Conservation (phyloP, 306 rosid genomes). For the Cicer yamashitae region DNA sequence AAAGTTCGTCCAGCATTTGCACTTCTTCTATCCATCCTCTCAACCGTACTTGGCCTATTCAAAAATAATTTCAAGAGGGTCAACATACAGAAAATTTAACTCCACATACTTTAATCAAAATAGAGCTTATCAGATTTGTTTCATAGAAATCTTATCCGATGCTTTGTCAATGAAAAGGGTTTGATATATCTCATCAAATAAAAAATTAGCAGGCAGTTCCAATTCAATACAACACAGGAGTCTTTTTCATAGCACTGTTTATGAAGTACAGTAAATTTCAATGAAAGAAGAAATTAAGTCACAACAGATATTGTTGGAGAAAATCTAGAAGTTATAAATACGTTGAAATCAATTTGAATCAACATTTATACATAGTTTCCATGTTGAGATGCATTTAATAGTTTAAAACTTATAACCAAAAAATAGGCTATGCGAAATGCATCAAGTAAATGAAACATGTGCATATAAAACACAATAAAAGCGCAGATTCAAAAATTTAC, state of each 20-base stretch:
- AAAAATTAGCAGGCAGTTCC: background rate
- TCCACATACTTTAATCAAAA: slow-evolving; percentile 28
- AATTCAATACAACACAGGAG: background rate
- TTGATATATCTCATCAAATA: slow-evolving; percentile 23
- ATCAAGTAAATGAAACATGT: slow-evolving; percentile 2
- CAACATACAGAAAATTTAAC: slow-evolving; percentile 34
- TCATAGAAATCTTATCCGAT: slow-evolving; percentile 2
- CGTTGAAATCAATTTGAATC: background rate
- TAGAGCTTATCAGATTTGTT: slow-evolving; percentile 6
- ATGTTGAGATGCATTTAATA: slow-evolving; percentile 13
- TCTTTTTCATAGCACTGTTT: background rate
- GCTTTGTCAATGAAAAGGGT: background rate
- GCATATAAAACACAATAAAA: slow-evolving; percentile 30
- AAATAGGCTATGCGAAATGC: background rate
- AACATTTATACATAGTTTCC: slow-evolving; percentile 25
- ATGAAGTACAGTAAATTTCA: slow-evolving; percentile 11
- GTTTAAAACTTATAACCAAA: slow-evolving; percentile 27
- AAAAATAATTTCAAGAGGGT: slow-evolving; percentile 37
- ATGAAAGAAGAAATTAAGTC: slow-evolving; percentile 1
- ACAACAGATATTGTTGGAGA: slow-evolving; percentile 21
- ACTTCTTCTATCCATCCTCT: slow-evolving; percentile 57
- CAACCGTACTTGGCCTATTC: slow-evolving; percentile 65
- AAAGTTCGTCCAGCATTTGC: slow-evolving; percentile 50
- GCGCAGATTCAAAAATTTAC: slow-evolving; percentile 52
- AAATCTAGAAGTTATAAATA: slow-evolving; percentile 14